Conservation (phyloP, 2,329 filamentous ascomycete species). For the Aspergillus carbonarius region DNA sequence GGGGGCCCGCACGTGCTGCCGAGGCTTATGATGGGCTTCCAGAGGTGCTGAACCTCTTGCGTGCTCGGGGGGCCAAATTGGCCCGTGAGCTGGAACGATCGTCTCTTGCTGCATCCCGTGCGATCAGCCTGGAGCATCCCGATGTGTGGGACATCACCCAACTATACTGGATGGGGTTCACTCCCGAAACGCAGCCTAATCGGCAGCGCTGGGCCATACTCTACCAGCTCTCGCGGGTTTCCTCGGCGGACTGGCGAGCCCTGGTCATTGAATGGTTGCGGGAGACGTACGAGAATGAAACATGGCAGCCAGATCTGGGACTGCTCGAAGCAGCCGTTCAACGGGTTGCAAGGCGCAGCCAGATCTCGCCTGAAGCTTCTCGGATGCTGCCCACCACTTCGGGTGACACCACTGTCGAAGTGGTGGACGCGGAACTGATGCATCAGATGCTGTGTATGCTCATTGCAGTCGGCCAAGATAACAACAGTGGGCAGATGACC, state of each 20-base stretch:
- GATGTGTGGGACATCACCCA: conserved; percentile 20
- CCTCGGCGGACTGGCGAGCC: neutral
- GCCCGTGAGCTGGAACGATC: conserved; percentile 17
- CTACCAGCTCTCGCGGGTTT: conserved; percentile 12
- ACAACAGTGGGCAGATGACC: neutral
- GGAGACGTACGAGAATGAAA: neutral
- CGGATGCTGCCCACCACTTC: no score
- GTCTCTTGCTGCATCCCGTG: neutral
- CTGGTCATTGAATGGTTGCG: neutral
- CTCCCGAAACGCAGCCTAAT: conserved; percentile 19
- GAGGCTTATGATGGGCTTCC: conserved; percentile 19
- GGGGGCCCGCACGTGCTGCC: conserved; percentile 18
- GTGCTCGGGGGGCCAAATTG: conserved; percentile 19
- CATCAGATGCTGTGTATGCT: neutral
- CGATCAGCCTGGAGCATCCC: conserved; percentile 16
- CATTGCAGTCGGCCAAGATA: neutral
- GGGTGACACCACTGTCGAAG: neutral
- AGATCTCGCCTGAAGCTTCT: neutral
- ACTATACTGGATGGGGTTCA: conserved; percentile 20
- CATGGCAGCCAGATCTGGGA: neutral
- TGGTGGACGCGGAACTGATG: neutral
- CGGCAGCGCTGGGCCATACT: conserved; percentile 17
- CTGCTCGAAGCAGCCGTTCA: neutral
- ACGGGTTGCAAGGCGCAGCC: neutral
- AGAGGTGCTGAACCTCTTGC: conserved; percentile 18